Percentiles rank a stretch among this genome's conserved stretches.
phyloP scores from a whole-genome alignment of 1,284 basidiomycete species.

The Sanghuangporus weigelae region DNA sequence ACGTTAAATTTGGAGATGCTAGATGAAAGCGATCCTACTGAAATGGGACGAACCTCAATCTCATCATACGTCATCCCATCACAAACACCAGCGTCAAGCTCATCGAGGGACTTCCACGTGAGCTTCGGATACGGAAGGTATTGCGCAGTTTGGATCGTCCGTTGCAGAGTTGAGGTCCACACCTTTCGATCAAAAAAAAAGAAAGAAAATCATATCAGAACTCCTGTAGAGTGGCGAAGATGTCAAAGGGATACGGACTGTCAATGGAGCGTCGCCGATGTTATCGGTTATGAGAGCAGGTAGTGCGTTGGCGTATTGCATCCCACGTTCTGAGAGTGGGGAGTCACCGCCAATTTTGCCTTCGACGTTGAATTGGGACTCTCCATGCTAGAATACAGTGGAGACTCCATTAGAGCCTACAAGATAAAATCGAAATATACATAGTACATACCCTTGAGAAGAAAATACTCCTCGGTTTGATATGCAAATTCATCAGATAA shows the following conservation, averaged over 20 bases:
- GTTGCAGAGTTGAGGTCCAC: slow-evolving; percentile 93
- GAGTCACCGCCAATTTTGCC: slow-evolving; percentile 98
- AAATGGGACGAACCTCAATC: slow-evolving; percentile 67
- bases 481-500: slow-evolving; percentile 97
- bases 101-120: slow-evolving; percentile 98
- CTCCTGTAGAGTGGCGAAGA: not conserved
- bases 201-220: not conserved
- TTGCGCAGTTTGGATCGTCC: slow-evolving; percentile 90
- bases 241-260: slow-evolving; percentile 52
- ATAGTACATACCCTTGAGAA: slow-evolving; percentile 74
- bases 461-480: slow-evolving; percentile 96
- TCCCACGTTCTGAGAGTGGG: slow-evolving; percentile 77
- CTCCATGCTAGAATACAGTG: slow-evolving; percentile 73
- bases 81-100: slow-evolving; percentile 97
- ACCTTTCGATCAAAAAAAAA: slow-evolving; percentile 42
- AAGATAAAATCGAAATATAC: slow-evolving; percentile 1
- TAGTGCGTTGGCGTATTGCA: slow-evolving; percentile 81
- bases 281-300: slow-evolving; percentile 88
- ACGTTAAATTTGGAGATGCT: not conserved
- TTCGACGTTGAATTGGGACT: slow-evolving; percentile 95
- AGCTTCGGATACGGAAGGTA: slow-evolving; percentile 85
- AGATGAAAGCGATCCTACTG: too few relatives aligned
- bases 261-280: slow-evolving; percentile 84
- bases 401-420: slow-evolving; percentile 7
- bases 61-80: slow-evolving; percentile 99